These are phyloP conservation scores for Cairneyella variabilis DNA, from an alignment of 495 filamentous ascomycete genomes.

Conservation along the genomic window DNA sequence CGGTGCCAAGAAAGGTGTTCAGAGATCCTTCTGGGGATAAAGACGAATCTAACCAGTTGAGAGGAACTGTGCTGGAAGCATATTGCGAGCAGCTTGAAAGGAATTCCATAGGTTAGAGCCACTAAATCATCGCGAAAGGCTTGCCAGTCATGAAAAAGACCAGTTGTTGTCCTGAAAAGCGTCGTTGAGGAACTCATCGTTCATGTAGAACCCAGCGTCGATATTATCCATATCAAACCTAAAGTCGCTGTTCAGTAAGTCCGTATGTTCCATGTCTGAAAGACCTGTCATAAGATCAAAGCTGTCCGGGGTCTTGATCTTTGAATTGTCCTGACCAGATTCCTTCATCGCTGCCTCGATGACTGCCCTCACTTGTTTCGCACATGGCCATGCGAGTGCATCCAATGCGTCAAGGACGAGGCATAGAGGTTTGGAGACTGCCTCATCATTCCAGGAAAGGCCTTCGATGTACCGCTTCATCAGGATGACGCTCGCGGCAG, in stretches of 20 bases:
- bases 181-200: constrained; percentile 6
- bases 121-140: too few species aligned
- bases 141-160: too few species aligned
- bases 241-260: constrained; percentile 5
- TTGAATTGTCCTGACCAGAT: neutral
- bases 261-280: neutral
- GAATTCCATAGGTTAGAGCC: too few species aligned
- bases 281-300: constrained; percentile 18
- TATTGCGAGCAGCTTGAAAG: too few species aligned
- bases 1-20: too few species aligned
- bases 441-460: constrained; percentile 22
- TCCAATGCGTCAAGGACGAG: constrained; percentile 29
- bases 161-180: too few species aligned
- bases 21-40: too few species aligned
- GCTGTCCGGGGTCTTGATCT: constrained; percentile 7
- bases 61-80: too few species aligned
- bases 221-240: constrained; percentile 5
- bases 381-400: constrained; percentile 26
- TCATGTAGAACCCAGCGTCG: constrained; percentile 6
- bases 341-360: constrained; percentile 9
- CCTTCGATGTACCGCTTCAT: constrained; percentile 28
- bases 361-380: constrained; percentile 15
- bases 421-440: constrained; percentile 23
- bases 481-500: constrained; percentile 29
- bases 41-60: too few species aligned